Evolutionary conservation across 2,329 filamentous ascomycete species (phyloP).

Genomic region (Ceratocystis papillata): DNA sequence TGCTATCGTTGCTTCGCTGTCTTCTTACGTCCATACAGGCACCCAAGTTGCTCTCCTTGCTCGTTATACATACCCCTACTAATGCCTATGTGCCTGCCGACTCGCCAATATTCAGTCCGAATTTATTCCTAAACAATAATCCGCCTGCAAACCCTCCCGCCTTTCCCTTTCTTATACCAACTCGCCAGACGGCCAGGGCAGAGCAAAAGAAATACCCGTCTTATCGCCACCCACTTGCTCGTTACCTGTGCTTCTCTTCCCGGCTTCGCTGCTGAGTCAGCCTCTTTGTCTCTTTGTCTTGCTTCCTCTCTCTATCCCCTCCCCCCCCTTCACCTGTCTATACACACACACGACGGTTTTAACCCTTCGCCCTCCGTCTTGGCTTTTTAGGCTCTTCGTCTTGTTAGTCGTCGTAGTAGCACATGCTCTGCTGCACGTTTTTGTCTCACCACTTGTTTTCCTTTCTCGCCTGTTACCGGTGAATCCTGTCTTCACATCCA

Average conservation of each 20-base stretch:
- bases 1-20: background rate
- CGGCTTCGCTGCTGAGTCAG: background rate
- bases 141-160: background rate
- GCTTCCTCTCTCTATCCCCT: background rate
- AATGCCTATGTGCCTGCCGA: background rate
- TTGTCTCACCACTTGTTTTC: constrained; percentile 21
- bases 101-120: constrained; percentile 1
- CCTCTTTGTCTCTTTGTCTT: background rate
- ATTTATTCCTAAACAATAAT: constrained; percentile 3
- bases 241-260: background rate
- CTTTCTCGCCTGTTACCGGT: constrained; percentile 22
- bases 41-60: background rate
- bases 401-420: constrained; percentile 1
- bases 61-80: background rate
- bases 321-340: background rate
- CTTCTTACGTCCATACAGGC: background rate
- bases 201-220: background rate
- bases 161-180: background rate
- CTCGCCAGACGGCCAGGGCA: background rate
- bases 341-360: background rate
- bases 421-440: constrained; percentile 9
- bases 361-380: background rate
- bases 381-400: constrained; percentile 5
- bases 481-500: constrained; percentile 14
- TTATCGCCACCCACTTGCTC: background rate